Evolutionary conservation across 805 yeast genomes (phyloP).

Genomic region (Lachancea cidri): DNA sequence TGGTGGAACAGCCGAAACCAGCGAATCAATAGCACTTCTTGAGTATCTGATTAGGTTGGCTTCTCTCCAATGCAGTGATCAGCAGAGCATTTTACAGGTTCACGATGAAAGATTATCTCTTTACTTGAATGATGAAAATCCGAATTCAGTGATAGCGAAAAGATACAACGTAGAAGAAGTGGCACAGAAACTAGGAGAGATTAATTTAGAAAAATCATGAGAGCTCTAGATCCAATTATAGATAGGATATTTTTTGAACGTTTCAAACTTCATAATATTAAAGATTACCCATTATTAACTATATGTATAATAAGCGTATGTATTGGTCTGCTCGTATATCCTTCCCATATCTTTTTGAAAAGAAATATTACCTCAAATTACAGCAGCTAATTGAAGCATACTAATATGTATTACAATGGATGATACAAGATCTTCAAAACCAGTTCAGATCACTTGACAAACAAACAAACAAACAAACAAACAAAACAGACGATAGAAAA

Average conservation of each 20-base stretch:
- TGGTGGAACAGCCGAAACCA: constrained; percentile 29
- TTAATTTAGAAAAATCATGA: constrained; percentile 8
- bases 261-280: neutral
- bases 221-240: neutral
- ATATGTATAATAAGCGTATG: constrained; percentile 1
- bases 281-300: constrained; percentile 6
- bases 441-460: neutral
- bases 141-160: constrained; percentile 17
- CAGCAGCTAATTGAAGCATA: neutral
- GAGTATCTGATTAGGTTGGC: constrained; percentile 60
- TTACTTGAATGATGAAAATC: constrained; percentile 54
- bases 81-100: constrained; percentile 44
- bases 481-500: neutral
- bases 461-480: neutral
- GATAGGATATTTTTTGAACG: too few relatives aligned
- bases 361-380: neutral
- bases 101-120: constrained; percentile 63
- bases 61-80: constrained; percentile 58
- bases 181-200: constrained; percentile 11
- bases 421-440: neutral
- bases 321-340: neutral
- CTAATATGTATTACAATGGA: neutral
- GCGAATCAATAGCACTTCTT: constrained; percentile 46
- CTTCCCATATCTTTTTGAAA: neutral
- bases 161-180: constrained; percentile 16